Evolutionary conservation across 768 basidiomycete genomes (phyloP), one percentile per base, ranked within the genome.

Genomic region (Hypsizygus marmoreus): DNA sequence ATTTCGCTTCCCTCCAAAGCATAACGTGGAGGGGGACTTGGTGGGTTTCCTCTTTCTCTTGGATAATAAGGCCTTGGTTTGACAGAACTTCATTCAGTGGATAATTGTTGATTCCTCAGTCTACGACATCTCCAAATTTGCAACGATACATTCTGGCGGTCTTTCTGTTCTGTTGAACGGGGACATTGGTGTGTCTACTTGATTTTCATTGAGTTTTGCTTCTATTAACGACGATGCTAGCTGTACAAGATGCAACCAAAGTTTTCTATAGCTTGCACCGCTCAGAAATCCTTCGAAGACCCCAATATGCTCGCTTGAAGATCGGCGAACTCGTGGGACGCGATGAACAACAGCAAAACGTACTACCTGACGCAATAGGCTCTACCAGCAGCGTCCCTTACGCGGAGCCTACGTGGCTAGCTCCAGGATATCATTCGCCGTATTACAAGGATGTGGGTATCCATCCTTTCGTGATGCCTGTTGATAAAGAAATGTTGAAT

Each of bases 261-360:
- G 80, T 81, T 8, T 97, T 98, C 72, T 97, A 88, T 57, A 85
- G 89, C 25, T 81, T 98, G 19, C 95, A 98, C 63, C 80, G 88
- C 39, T 81, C 86, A 40, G 94, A 97, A 57, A 79, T 97, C n/a
- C 76, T 98, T 35, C 68, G 75, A 50, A 84, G 79, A 54, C 87
- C 91, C 1, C 87, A 91, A 49, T 92, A 87, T 58, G 65, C 73
- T 30, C 84, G 90, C n/a, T 76, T 95, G 12, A 79, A 83, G 54
- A 80, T 95, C 39, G 94, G 93, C 32, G 67, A 69, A 6, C 74
- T 95, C 36, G 70, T 75, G 38, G 90, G 82, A 35, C 13, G 33
- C 6, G 22, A 12, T 6, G 73, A 81, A 48, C 90, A 83, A 47
- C 80, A 90, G 69, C 68, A 77, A 62, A 77, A 77, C 24, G 65